Evolutionary conservation across 73 alveolate species (phyloP), one percentile per base, ranked within the genome.

Genomic region (Paramecium sonneborni): DNA sequence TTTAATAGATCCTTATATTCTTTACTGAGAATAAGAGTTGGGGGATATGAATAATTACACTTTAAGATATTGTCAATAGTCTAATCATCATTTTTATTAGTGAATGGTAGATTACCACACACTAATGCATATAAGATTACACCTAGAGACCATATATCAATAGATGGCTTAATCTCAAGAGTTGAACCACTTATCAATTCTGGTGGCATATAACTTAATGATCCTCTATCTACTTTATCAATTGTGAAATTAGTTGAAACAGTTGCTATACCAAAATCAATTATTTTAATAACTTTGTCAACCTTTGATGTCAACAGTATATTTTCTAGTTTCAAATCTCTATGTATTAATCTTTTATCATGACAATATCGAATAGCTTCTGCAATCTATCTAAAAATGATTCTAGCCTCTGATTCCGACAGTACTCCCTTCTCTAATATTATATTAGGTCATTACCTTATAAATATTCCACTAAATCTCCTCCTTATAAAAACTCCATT

Each of bases 181-280:
- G 74, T 67, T 88, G 39, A 70, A 26, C 74, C 87, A 41, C 15
- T 56, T 30, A 88, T 24, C 6, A 88, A 46, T 88, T 88, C 94
- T 11, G 94, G 94, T 43, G 94, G 88, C 94, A 88, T 88, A 46
- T 88, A 88, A 57, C 85, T 69, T 41, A 88, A 44, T 43, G 94
- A 69, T 24, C 94, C 94, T 37, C 70, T 39, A 72, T 88, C 87
- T 1, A 88, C 43, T 43, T 88, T 88, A 72, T 88, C 87, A 20
- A 82, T 70, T 5, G 70, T 70, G 23, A 88, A 38, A 46, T 72
- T 70, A 10, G 72, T 43, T 32, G 85, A 84, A 7, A 88, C 91
- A 0, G 88, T 67, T 12, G 94, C 94, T 2, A 98, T 98, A 11
- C 99, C 99, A 85, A 98, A 98, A 94, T 98, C 99, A 88, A 99